A percentile compares a stretch with the other conserved stretches of the same genome.
These are phyloP conservation scores for Suillus weaverae DNA, from an alignment of 768 basidiomycete species.

Conservation along the genomic window DNA sequence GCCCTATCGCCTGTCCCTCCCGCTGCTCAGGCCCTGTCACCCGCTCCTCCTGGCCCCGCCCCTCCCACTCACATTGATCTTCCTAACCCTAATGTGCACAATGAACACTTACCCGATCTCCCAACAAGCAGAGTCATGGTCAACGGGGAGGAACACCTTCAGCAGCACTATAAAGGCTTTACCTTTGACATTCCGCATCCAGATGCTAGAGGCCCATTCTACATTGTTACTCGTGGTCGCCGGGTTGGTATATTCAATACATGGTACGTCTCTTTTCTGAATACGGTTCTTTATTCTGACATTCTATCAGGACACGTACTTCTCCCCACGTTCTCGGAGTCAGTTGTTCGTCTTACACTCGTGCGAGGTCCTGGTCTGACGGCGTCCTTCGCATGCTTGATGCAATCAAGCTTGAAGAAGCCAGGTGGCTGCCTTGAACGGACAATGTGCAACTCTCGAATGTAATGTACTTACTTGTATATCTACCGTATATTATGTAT, in stretches of 20 bases:
- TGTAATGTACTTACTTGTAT: too few relatives aligned
- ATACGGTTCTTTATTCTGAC: background rate
- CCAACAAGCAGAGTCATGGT: background rate
- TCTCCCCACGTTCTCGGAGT: background rate
- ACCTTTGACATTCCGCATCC: background rate
- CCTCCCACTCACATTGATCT: too few relatives aligned
- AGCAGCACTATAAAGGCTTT: background rate
- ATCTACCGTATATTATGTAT: too few relatives aligned
- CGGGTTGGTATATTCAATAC: background rate
- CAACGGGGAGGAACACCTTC: background rate
- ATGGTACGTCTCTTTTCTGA: conserved; percentile 3
- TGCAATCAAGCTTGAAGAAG: conserved; percentile 1
- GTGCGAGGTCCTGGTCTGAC: background rate
- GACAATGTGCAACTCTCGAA: too few relatives aligned
- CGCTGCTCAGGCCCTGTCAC: too few relatives aligned
- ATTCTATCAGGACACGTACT: background rate
- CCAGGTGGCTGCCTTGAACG: background rate
- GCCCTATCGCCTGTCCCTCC: too few relatives aligned
- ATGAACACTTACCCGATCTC: background rate
- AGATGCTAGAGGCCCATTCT: background rate
- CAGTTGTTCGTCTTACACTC: background rate
- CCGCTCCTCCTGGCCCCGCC: too few relatives aligned
- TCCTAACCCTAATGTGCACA: too few relatives aligned
- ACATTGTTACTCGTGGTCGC: conserved; percentile 4
- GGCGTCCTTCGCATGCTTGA: background rate